Percentiles rank a stretch among this genome's conserved stretches.
Conservation (phyloP, 495 filamentous ascomycete species). For the Penicillium waksmanii region DNA sequence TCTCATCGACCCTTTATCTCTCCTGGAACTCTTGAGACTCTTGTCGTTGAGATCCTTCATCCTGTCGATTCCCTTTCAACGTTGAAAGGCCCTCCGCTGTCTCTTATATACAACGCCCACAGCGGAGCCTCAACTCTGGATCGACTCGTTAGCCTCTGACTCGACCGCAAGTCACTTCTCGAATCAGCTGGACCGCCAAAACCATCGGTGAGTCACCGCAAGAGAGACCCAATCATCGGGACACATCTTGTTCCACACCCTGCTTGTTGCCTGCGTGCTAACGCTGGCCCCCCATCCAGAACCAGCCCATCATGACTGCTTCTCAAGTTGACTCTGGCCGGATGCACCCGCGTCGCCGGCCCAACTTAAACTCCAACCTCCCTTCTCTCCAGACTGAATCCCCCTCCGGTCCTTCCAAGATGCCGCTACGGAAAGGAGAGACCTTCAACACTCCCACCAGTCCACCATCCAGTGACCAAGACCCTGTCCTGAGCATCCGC, state of each 20-base stretch:
- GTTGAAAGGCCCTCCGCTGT: slow-evolving; percentile 5
- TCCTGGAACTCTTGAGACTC: neutral
- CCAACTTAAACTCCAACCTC: slow-evolving; percentile 34
- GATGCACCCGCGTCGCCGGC: slow-evolving; percentile 41
- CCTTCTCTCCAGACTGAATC: slow-evolving; percentile 33
- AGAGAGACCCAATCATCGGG: slow-evolving; percentile 21
- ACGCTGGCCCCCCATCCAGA: slow-evolving; percentile 15
- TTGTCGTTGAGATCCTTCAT: neutral
- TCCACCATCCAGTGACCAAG: slow-evolving; percentile 42
- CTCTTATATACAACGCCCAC: slow-evolving; percentile 6
- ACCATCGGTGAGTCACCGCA: slow-evolving; percentile 28
- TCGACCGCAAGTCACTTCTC: slow-evolving; percentile 27
- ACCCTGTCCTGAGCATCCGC: slow-evolving; percentile 48
- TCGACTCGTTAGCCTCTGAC: slow-evolving; percentile 19
- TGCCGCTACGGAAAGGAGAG: slow-evolving; percentile 51
- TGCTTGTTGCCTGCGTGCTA: slow-evolving; percentile 15
- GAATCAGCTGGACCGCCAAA: slow-evolving; percentile 21
- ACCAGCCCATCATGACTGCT: slow-evolving; percentile 28
- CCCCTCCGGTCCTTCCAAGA: slow-evolving; percentile 25
- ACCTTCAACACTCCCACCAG: slow-evolving; percentile 55
- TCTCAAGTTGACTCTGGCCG: slow-evolving; percentile 28
- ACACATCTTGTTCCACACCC: slow-evolving; percentile 7
- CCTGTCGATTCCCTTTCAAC: neutral
- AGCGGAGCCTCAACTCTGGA: slow-evolving; percentile 1
- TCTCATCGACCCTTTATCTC: neutral